These are phyloP conservation scores for Flaveria sonorensis DNA, from an alignment of 129 eudicot species.

Conservation along the genomic window DNA sequence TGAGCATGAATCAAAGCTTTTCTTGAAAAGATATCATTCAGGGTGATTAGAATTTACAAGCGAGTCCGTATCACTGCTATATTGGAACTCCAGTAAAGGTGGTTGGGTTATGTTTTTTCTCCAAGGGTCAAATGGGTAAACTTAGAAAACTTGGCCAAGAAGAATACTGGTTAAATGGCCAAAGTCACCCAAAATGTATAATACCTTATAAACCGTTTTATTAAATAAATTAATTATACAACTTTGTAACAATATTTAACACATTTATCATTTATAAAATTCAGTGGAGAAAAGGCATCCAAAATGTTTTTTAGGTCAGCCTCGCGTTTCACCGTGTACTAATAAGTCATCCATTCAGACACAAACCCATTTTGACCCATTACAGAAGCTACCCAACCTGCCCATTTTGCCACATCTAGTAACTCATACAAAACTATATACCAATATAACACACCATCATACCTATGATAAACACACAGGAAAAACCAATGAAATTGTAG, in stretches of 20 bases:
- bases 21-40: constrained; percentile 10
- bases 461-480: neutral
- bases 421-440: neutral
- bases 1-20: neutral
- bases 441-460: neutral
- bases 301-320: no score
- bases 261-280: no score
- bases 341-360: neutral
- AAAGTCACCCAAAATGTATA: no score
- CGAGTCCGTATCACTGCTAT: neutral
- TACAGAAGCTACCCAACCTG: neutral
- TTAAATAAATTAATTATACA: no score
- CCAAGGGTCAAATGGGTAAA: neutral
- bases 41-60: constrained; percentile 16
- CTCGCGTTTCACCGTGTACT: neutral
- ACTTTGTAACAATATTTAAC: no score
- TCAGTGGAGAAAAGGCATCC: no score
- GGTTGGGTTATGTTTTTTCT: no score
- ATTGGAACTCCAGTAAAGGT: no score
- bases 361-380: neutral
- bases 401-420: neutral
- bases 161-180: no score
- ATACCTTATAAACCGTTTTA: no score
- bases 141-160: neutral
- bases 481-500: neutral